These are phyloP conservation scores for Artemisia annua DNA, from an alignment of 129 eudicot species.

Conservation along the genomic window DNA sequence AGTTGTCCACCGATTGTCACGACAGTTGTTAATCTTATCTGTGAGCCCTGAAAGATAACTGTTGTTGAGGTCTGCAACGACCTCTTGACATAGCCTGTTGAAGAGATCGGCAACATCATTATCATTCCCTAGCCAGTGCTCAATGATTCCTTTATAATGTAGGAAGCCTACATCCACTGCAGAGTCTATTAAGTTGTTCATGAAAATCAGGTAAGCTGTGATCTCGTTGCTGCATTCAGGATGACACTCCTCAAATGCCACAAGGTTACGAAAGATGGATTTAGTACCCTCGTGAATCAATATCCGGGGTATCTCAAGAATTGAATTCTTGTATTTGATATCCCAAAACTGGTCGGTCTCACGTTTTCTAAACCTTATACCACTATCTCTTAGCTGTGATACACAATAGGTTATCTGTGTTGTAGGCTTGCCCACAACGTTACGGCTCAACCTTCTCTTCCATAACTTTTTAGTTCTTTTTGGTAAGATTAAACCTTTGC, in stretches of 20 bases:
- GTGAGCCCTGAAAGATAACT: conserved; percentile 71
- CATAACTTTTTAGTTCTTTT: conserved; percentile 26
- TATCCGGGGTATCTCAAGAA: conserved; percentile 58
- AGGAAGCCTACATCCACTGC: conserved; percentile 59
- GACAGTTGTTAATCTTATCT: conserved; percentile 58
- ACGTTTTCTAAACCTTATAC: conserved; percentile 48
- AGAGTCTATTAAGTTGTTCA: conserved; percentile 64
- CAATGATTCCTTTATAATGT: conserved; percentile 68
- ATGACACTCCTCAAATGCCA: conserved; percentile 65
- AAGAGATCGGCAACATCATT: conserved; percentile 68
- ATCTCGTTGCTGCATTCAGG: conserved; percentile 62
- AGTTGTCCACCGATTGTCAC: conserved; percentile 63
- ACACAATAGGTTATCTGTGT: conserved; percentile 64
- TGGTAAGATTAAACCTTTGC: conserved; percentile 36
- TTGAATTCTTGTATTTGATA: conserved; percentile 51
- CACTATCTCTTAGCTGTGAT: conserved; percentile 48
- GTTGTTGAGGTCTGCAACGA: conserved; percentile 63
- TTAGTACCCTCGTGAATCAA: conserved; percentile 63
- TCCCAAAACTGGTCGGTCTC: conserved; percentile 66
- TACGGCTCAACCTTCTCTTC: conserved; percentile 45
- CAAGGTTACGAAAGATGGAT: conserved; percentile 60
- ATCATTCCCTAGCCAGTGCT: conserved; percentile 80
- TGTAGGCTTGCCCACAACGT: conserved; percentile 51
- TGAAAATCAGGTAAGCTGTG: conserved; percentile 62
- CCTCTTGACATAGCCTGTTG: conserved; percentile 72